phyloP scores from a whole-genome alignment of 2,329 filamentous ascomycete genomes.

The Penicillium sp. region DNA sequence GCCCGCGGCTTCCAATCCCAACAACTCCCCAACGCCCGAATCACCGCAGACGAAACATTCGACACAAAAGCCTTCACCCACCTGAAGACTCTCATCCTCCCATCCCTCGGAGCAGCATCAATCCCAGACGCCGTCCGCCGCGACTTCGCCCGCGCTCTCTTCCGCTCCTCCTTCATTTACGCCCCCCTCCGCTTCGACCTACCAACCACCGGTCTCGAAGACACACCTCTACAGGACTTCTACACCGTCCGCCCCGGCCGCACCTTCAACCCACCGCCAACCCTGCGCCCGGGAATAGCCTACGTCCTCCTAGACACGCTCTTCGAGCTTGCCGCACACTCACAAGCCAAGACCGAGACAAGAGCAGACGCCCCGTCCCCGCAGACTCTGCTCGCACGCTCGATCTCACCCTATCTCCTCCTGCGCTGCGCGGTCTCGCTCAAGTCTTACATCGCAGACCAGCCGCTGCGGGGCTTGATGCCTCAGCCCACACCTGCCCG shows the following conservation, averaged over 20 bases:
- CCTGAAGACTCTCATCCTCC: slow-evolving; percentile 67
- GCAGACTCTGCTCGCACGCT: slow-evolving; percentile 65
- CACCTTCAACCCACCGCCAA: slow-evolving; percentile 66
- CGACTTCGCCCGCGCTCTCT: slow-evolving; percentile 71
- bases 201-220: slow-evolving; percentile 43
- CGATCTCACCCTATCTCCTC: slow-evolving; percentile 76
- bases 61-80: slow-evolving; percentile 73
- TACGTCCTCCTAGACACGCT: slow-evolving; percentile 81
- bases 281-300: slow-evolving; percentile 66
- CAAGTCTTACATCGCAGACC: slow-evolving; percentile 84
- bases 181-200: slow-evolving; percentile 62
- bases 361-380: slow-evolving; percentile 1
- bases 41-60: slow-evolving; percentile 71
- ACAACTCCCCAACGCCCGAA: slow-evolving; percentile 41
- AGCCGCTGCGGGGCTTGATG: slow-evolving; percentile 83
- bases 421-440: slow-evolving; percentile 76
- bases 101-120: slow-evolving; percentile 63
- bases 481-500: slow-evolving; percentile 81
- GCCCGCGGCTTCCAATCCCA: slow-evolving; percentile 57
- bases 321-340: slow-evolving; percentile 62
- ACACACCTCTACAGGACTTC: slow-evolving; percentile 58
- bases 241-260: slow-evolving; percentile 67
- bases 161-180: slow-evolving; percentile 79
- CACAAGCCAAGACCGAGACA: slow-evolving; percentile 37
- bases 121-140: slow-evolving; percentile 67